Base-by-base conservation (phyloP, 257 asterid species). In the Solanum phureja region DNA sequence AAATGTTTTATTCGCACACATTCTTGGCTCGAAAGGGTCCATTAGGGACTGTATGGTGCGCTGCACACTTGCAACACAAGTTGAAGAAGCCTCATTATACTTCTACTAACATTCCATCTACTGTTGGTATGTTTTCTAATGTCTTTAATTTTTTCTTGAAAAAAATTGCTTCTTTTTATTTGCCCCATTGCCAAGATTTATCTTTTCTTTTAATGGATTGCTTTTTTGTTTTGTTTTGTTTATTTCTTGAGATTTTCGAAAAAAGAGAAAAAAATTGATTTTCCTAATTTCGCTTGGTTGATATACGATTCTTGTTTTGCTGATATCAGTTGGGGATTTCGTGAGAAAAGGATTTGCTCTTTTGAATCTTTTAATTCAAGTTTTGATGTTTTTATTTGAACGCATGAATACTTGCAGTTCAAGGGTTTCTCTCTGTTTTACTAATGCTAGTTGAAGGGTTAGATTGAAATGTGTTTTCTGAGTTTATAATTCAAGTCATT, bases 11-110 rank as follows among this genome's bases (percentile, higher is more conserved):
- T 91, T 95, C 99, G 72, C 98, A 95, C 3, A 92, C 96, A 34
- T 89, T 94, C 87, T 90, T 95, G 94, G 98, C 96, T 0, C 93
- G 96, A 86, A 96, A 95, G 77, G 96, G 97, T 62, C 98, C 98
- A 38, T 86, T 96, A 84, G 99, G 98, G 52, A 96, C 98, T 12
- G 99, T 94, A 86, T 96, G 99, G 98, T 94, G 96, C 84, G 99
- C 99, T 7, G 99, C 99, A 35, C 99, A 96, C 88, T 86, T 96
- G 84, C 98, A 96, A 88, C 95, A 94, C 90, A 94, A 84, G 66
- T 96, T 96, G 91, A 93, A 88, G 85, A 96, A 94, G 89, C 88
- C 95, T 83, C 98, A 96, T 34, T 95, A 94, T 75, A 86, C 92
- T 64, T 68, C 92, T 68, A 95, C 98, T 8, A 90, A 95, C 60